Base-by-base conservation (phyloP, 2,329 filamentous ascomycete species). In the Trichoderma pleuroti region DNA sequence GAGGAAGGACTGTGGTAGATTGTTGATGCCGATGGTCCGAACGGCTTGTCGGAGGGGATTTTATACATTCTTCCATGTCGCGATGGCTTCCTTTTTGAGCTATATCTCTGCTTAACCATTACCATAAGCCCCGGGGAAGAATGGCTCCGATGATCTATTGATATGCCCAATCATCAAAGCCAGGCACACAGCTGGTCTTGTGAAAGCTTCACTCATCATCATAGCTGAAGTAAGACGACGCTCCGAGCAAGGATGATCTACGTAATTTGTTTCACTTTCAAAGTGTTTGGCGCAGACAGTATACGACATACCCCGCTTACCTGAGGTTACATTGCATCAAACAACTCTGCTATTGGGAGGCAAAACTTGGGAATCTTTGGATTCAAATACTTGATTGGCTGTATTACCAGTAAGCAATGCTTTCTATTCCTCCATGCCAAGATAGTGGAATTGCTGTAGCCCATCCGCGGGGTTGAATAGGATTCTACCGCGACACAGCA, bases 341-440 rank as follows among this genome's bases (percentile, higher is more conserved):
- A 32, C 39, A 63, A 4, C 39, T 49, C 14, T 49, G 32, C 61
- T 34, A 12, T 12, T 30, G 52, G 28, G 28, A 49, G 39, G 21
- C 39, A n/a, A 30, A 49, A 32, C n/a, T 26, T 21, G 28, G 14
- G 7, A 30, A n/a, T 24, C 21, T 3, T 5, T 10, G 9, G 10
- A 21, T 21, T 63, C 2, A 34, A 32, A 49, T 24, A 10, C 30
- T 49, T 63, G 12, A 63, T 63, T 34, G 61, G 61, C 18, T 49
- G 26, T 18, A 32, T 7, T 3, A 16, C 7, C 61, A 52, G 61
- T 63, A 63, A 63, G 61, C 61, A 63, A 49, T 32, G 39, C 28
- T 34, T 34, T 63, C 61, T 30, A 63, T 63, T 63, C 61, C 61
- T 63, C 61, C 61, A 63, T 63, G 61, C 10, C 61, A 42, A 63